phyloP scores from a whole-genome alignment of 78 protist genomes.

The Neovahlkampfia damariscottae region DNA sequence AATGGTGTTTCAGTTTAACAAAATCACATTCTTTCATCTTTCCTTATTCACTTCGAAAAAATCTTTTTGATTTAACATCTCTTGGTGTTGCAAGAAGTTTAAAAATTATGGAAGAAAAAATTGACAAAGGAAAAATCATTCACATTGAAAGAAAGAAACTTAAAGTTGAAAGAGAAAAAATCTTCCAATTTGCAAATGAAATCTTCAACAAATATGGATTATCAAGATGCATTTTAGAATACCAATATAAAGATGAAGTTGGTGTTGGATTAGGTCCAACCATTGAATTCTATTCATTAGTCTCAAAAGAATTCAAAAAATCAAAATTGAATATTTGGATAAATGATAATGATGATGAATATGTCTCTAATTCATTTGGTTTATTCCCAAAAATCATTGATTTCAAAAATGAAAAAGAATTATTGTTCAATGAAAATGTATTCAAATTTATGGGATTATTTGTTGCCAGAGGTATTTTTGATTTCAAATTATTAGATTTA shows the following conservation, averaged over 20 bases:
- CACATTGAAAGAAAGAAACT: conserved; percentile 30
- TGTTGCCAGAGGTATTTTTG: conserved; percentile 51
- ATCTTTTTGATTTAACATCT: conserved; percentile 12
- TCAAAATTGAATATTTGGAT: conserved; percentile 30
- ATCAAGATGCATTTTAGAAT: conserved; percentile 27
- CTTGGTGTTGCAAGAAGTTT: conserved; percentile 7
- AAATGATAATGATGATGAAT: not conserved
- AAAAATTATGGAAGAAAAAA: not conserved
- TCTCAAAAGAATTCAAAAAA: conserved; percentile 22
- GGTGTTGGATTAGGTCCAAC: conserved; percentile 82
- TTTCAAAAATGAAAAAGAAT: not conserved
- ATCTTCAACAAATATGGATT: conserved; percentile 20
- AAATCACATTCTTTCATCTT: conserved; percentile 5
- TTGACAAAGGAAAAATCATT: not conserved
- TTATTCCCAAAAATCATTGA: conserved; percentile 27
- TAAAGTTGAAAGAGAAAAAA: conserved; percentile 20
- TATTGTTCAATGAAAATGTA: not conserved
- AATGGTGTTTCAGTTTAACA: not conserved
- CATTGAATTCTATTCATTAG: conserved; percentile 61
- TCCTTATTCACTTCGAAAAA: not conserved
- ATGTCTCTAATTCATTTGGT: conserved; percentile 1
- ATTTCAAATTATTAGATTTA: conserved; percentile 29
- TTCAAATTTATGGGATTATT: conserved; percentile 27
- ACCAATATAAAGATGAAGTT: conserved; percentile 50
- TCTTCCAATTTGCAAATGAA: conserved; percentile 19